Evolutionary conservation across 2,329 filamentous ascomycete genomes (phyloP).

Genomic region (Penicillium olsonii): DNA sequence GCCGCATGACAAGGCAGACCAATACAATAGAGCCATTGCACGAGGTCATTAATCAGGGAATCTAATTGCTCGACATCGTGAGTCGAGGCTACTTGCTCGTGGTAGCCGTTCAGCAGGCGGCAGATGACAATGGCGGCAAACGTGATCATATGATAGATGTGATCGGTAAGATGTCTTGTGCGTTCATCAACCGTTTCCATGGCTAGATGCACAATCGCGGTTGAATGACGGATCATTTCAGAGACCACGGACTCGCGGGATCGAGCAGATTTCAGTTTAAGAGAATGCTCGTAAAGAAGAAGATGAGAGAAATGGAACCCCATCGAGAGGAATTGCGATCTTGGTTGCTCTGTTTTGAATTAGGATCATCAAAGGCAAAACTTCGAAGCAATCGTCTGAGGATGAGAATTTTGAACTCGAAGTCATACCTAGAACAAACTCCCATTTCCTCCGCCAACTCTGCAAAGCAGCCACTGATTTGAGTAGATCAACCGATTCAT

Average conservation of each 20-base stretch:
- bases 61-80: slow-evolving; percentile 40
- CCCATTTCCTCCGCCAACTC: slow-evolving; percentile 44
- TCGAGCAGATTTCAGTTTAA: slow-evolving; percentile 38
- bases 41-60: slow-evolving; percentile 34
- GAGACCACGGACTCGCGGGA: slow-evolving; percentile 39
- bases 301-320: slow-evolving; percentile 50
- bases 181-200: slow-evolving; percentile 49
- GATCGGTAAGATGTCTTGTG: slow-evolving; percentile 48
- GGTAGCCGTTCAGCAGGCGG: slow-evolving; percentile 42
- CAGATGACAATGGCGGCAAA: slow-evolving; percentile 41
- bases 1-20: slow-evolving; percentile 47
- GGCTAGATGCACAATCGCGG: slow-evolving; percentile 42
- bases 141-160: slow-evolving; percentile 52
- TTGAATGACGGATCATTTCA: slow-evolving; percentile 47
- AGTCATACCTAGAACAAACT: slow-evolving; percentile 39
- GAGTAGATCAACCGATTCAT: slow-evolving; percentile 32
- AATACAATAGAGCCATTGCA: slow-evolving; percentile 45
- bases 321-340: slow-evolving; percentile 50
- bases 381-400: background rate
- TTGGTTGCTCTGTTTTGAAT: slow-evolving; percentile 29
- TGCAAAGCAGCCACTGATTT: slow-evolving; percentile 37
- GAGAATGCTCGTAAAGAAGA: slow-evolving; percentile 40
- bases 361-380: background rate
- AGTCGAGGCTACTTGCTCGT: slow-evolving; percentile 31
- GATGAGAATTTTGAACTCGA: no score